A percentile compares a stretch with the other conserved stretches of the same genome.
Conservation (phyloP, 1,139 yeast species). For the Nakaseomyces bracarensis region DNA sequence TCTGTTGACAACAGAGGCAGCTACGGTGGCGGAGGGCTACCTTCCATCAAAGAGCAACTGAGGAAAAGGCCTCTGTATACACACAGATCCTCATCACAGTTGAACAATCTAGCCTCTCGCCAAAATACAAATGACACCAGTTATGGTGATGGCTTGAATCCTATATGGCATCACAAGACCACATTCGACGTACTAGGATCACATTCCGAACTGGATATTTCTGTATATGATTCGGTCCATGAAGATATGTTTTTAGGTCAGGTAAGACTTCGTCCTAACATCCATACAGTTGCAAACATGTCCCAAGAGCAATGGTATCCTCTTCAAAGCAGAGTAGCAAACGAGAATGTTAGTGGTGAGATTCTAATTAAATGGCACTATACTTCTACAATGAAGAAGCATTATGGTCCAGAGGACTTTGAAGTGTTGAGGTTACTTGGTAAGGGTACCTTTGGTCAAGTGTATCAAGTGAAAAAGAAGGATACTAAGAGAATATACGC, state of each 20-base stretch:
- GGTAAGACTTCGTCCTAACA: constrained; percentile 61
- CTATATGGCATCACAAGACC: constrained; percentile 87
- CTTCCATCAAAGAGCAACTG: constrained; percentile 21
- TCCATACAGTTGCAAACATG: constrained; percentile 30
- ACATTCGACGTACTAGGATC: constrained; percentile 84
- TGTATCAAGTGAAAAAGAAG: constrained; percentile 83
- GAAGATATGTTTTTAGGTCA: constrained; percentile 85
- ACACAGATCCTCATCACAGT: constrained; percentile 58
- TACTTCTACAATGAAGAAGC: constrained; percentile 58
- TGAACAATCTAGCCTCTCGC: constrained; percentile 34
- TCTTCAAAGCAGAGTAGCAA: constrained; percentile 63
- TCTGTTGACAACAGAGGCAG: constrained; percentile 40
- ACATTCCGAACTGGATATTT: constrained; percentile 73
- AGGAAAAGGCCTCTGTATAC: constrained; percentile 44
- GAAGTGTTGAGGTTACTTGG: constrained; percentile 85
- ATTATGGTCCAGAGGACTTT: constrained; percentile 89
- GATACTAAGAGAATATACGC: constrained; percentile 90
- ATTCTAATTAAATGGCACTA: constrained; percentile 69
- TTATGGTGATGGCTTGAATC: constrained; percentile 43
- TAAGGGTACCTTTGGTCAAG: constrained; percentile 96
- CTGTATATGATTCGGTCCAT: constrained; percentile 75
- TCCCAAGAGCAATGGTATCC: constrained; percentile 57
- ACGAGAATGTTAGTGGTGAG: constrained; percentile 71
- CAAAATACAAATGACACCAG: constrained; percentile 13
- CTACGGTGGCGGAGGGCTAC: constrained; percentile 19